Evolutionary conservation across 768 basidiomycete species (phyloP), one percentile per base, ranked within the genome.

Genomic region (Dendrothele bispora): DNA sequence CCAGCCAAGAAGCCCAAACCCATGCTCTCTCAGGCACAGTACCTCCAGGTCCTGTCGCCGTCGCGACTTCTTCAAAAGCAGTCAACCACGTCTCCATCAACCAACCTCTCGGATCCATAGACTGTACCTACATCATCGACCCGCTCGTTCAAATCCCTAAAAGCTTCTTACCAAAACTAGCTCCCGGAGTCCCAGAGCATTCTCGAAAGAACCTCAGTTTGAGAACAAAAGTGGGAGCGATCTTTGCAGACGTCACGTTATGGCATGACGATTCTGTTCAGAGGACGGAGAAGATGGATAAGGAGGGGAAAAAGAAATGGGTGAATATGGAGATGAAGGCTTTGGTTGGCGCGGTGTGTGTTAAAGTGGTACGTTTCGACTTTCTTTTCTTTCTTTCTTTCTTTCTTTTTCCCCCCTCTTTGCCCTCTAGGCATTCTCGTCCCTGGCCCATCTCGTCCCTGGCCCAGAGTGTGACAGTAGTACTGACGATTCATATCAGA

Each of bases 171-270:
- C 14, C 30, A 34, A 30, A 26, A 20, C 8, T 38, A 7, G 21
- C 2, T 20, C 20, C 12, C 32, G 22, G 24, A 7, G n/a, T 22
- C 29, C 43, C 11, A n/a, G n/a, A n/a, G n/a, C n/a, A n/a, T n/a
- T n/a, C n/a, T n/a, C n/a, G n/a, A n/a, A n/a, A n/a, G n/a, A 44
- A 44, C 20, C 18, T 44, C 30, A 44, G 36, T 10, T 34, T 44
- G 4, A 32, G 43, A 21, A 44, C 43, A 6, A 44, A 30, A 11
- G n/a, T 32, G 18, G 43, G 43, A 8, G 15, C 43, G 17, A 44
- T 44, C 21, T n/a, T 15, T 24, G 29, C 43, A 8, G 43, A 44
- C 25, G 24, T 44, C 21, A 44, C 29, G 20, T 3, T 44, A n/a
- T n/a, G 21, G n/a, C 7, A 12, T 21, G 43, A 34, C 4, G 21